Evolutionary conservation across 2,329 filamentous ascomycete species (phyloP), one percentile per base, ranked within the genome.

Genomic region (Exophiala mesophila): DNA sequence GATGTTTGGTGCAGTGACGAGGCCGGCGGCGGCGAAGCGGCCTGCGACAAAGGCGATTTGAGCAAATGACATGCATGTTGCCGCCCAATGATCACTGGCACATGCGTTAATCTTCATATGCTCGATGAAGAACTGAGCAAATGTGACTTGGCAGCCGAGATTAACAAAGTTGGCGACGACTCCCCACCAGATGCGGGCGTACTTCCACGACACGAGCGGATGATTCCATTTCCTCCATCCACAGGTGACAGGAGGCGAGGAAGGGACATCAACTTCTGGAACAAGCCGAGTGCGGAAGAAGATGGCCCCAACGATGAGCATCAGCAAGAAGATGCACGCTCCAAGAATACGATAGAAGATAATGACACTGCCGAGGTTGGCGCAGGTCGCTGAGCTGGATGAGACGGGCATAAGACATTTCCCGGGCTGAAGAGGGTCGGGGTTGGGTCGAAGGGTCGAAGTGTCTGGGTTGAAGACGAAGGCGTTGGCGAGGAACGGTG

Each of bases 341-440:
- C 80, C 86, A 45, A 90, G 82, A 36, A 79, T 82, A 9, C 90
- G 73, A 55, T 92, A 92, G 0, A 86, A 81, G 76, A 78, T 88
- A 62, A 88, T 83, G 2, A 88, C 83, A 42, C 78, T 80, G 52
- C 72, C 69, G 3, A 92, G 71, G 1, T 75, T 52, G 36, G 36
- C 48, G 23, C 49, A 52, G 6, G 40, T 75, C 20, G 64, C 62
- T 42, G 72, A 69, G 35, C 76, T 75, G 10, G 84, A 71, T 8
- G 71, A 67, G 36, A 31, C 23, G 10, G 49, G 41, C 38, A 49
- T 51, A 17, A 52, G 20, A 35, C 52, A 55, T 34, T 39, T 46
- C 12, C 45, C 44, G 2, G 51, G 41, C 24, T 31, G 39, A 19
- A 39, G 17, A 9, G 52, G 52, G 30, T 55, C 45, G 9, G 36